Evolutionary conservation across 306 rosid genomes (phyloP).

Genomic region (Quercus glauca): DNA sequence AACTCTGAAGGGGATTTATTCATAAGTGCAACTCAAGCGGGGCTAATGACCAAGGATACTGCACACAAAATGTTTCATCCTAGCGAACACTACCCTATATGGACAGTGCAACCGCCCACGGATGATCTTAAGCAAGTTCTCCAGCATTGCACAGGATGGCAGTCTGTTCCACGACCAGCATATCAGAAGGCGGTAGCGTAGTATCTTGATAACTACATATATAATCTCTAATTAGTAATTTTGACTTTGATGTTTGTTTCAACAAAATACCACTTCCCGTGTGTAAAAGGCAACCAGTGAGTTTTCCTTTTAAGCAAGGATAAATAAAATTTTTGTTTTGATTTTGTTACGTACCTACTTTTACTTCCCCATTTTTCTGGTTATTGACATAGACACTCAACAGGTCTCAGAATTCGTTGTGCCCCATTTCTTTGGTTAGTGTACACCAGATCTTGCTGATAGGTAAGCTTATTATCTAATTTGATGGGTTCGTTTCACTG

Average conservation of each 20-base stretch:
- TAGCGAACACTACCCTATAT: conserved; percentile 48
- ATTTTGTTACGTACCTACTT: too few species aligned
- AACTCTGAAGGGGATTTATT: conserved; percentile 89
- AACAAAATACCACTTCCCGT: too few species aligned
- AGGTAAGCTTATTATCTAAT: too few species aligned
- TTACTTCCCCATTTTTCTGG: too few species aligned
- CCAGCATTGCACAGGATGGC: conserved; percentile 74
- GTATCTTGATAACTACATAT: neutral
- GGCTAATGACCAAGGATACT: conserved; percentile 39
- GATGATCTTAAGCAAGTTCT: conserved; percentile 69
- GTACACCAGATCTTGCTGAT: too few species aligned
- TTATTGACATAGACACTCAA: too few species aligned
- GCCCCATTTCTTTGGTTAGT: too few species aligned
- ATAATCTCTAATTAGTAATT: neutral
- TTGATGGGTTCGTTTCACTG: too few species aligned
- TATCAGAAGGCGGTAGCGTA: conserved; percentile 33
- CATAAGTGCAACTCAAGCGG: conserved; percentile 60
- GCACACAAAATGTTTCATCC: conserved; percentile 57
- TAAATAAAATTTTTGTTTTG: too few species aligned
- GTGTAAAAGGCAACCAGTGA: too few species aligned
- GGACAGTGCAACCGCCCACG: conserved; percentile 64
- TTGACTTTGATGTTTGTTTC: neutral
- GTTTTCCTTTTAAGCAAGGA: too few species aligned
- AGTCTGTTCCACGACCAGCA: conserved; percentile 55
- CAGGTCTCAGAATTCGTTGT: too few species aligned